Base-by-base conservation (phyloP, 2,329 filamentous ascomycete species). In the Xylariaceae sp. region DNA sequence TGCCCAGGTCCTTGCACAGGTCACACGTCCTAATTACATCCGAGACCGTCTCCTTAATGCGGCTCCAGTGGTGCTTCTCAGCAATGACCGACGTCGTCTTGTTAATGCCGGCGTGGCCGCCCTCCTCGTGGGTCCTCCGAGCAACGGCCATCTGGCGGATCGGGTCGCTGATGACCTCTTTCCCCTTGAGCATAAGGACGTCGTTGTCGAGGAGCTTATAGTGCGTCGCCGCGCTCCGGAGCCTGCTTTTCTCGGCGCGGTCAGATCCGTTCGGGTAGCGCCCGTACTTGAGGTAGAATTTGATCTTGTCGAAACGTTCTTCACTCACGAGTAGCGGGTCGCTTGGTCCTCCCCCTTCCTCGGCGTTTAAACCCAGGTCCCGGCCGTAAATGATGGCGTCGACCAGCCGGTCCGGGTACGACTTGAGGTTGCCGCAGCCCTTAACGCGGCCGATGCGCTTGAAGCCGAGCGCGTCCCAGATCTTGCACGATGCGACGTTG, bases 301-400 rank as follows among this genome's bases (percentile, higher is more conserved):
- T 90, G 73, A 98, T 98, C 82, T 97, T 97, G 81, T 97, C 94
- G 80, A 98, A 98, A 67, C 95, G 91, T 78, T 97, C 93, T 80
- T 97, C 93, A 74, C 89, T 93, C 68, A 94, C 89, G 73, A 91
- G 88, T 73, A 95, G 91, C 72, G 95, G 91, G 67, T 83, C 84
- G 70, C 71, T n/a, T n/a, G n/a, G n/a, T n/a, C n/a, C 76, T 61
- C 78, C 76, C 60, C 78, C 81, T 41, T 72, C 71, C 57, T 67
- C 70, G 64, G 70, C 69, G 57, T 73, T 73, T 41, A 72, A 72
- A 14, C 76, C 78, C 59, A 86, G 77, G 67, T 88, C 86, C 51
- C 85, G 82, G 29, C 92, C 92, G 75, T 89, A 91, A 61, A 91
- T 90, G 73, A 91, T 90, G 69, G 87, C 89, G 74, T 91, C 88